A percentile compares a stretch with the other conserved stretches of the same genome.
Conservation (phyloP, 202 grass and related monocot species). For the Dendrocalamus latiflorus region DNA sequence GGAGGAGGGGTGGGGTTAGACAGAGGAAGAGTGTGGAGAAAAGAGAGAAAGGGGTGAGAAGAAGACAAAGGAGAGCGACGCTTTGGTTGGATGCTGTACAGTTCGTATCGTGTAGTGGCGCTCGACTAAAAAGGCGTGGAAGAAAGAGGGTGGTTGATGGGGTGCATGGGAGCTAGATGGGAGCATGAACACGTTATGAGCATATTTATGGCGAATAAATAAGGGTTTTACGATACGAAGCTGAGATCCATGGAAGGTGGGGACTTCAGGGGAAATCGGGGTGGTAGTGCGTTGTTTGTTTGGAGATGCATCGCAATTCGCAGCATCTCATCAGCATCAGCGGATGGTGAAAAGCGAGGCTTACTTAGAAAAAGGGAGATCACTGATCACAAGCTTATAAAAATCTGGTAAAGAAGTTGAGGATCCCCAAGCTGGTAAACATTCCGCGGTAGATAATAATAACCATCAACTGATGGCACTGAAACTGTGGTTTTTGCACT, state of each 20-base stretch:
- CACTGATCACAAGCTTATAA: neutral
- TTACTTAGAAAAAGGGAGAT: neutral
- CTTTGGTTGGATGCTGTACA: too few relatives aligned
- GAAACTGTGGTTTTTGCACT: constrained; percentile 4
- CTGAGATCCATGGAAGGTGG: constrained; percentile 41
- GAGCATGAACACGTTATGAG: constrained; percentile 19
- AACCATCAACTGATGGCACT: constrained; percentile 22
- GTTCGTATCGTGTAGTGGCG: too few relatives aligned
- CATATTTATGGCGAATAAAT: constrained; percentile 1
- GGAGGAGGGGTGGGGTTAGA: too few relatives aligned
- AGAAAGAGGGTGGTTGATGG: neutral
- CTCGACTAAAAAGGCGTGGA: neutral
- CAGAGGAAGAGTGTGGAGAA: too few relatives aligned
- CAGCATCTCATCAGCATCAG: neutral
- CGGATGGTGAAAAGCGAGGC: neutral
- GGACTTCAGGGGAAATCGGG: constrained; percentile 13
- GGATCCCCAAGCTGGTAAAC: constrained; percentile 43
- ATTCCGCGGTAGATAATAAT: constrained; percentile 32
- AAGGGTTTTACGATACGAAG: constrained; percentile 2
- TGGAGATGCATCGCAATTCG: neutral
- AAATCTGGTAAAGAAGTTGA: constrained; percentile 28
- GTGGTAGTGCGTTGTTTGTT: neutral
- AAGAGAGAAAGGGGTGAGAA: too few relatives aligned
- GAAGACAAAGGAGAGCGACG: too few relatives aligned
- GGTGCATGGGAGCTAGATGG: neutral